Percentiles rank a stretch among this genome's conserved stretches.
Evolutionary conservation across 1,284 basidiomycete species (phyloP).

Genomic region (Pyrrhoderma noxium): DNA sequence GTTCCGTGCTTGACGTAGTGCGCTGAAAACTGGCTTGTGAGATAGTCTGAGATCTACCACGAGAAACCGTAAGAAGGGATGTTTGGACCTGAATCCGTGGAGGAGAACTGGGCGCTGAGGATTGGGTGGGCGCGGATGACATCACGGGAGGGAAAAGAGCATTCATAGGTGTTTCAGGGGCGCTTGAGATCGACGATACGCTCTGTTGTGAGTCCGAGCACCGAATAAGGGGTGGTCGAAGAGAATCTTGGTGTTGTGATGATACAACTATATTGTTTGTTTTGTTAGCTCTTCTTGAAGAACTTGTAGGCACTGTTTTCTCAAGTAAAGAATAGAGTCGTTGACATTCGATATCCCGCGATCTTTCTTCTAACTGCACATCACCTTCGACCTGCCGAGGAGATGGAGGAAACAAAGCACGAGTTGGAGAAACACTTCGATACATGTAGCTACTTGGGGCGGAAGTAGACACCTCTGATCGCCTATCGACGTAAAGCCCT

Average conservation of each 20-base stretch:
- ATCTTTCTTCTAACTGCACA: background rate
- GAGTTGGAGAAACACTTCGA: slow-evolving; percentile 1
- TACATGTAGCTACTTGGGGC: slow-evolving; percentile 17
- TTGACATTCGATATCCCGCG: background rate
- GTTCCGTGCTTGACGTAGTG: background rate
- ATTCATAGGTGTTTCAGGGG: background rate
- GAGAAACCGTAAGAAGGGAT: background rate
- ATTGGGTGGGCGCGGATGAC: background rate
- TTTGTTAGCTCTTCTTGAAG: background rate
- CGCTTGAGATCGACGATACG: background rate
- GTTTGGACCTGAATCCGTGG: slow-evolving; percentile 4
- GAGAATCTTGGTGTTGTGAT: background rate
- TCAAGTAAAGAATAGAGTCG: slow-evolving; percentile 14
- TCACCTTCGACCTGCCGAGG: background rate
- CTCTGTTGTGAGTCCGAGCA: slow-evolving; percentile 8
- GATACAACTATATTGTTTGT: background rate
- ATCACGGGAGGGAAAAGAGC: no score
- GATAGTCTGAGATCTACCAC: background rate
- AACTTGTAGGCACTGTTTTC: slow-evolving; percentile 5
- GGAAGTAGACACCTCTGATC: slow-evolving; percentile 9
- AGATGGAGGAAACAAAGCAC: slow-evolving; percentile 6
- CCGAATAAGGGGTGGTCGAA: slow-evolving; percentile 4
- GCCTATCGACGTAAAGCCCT: slow-evolving; percentile 1
- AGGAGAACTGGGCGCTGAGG: background rate
- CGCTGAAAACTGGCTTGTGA: no score